Conservation (phyloP, 2,329 filamentous ascomycete genomes). For the Sporothrix inflata region DNA sequence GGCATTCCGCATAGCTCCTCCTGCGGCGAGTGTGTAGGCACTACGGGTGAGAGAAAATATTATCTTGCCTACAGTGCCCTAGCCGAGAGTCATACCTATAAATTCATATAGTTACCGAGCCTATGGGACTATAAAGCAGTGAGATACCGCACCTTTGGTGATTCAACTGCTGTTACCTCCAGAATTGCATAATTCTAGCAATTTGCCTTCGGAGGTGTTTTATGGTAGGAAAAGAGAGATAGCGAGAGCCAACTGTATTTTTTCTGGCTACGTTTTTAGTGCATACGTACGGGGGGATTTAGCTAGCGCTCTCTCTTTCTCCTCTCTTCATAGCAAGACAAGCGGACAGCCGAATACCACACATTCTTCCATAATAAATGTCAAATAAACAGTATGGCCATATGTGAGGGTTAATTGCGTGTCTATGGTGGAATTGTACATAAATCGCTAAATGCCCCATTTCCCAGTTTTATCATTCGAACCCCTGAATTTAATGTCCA, state of each 20-base stretch:
- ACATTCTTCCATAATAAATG: neutral
- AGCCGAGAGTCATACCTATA: neutral
- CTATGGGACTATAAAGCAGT: constrained; percentile 2
- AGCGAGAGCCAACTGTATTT: neutral
- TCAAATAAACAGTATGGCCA: too few species aligned
- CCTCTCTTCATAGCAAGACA: neutral
- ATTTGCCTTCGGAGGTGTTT: neutral
- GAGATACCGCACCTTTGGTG: neutral
- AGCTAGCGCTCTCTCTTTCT: neutral
- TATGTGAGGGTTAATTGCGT: too few species aligned
- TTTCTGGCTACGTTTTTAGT: too few species aligned
- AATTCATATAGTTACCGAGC: neutral
- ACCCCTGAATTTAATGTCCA: too few species aligned
- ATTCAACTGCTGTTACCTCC: neutral
- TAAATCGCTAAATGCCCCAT: too few species aligned
- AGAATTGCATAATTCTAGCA: constrained; percentile 3
- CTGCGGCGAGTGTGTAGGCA: neutral
- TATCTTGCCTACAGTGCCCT: neutral
- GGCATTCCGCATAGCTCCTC: neutral
- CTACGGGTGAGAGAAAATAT: neutral
- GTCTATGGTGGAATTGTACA: too few species aligned
- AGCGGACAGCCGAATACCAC: neutral
- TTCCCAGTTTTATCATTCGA: too few species aligned
- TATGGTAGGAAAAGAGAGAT: neutral
- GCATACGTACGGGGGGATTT: too few species aligned